phyloP scores from a whole-genome alignment of 345 rosid species.

The Populus alba region DNA sequence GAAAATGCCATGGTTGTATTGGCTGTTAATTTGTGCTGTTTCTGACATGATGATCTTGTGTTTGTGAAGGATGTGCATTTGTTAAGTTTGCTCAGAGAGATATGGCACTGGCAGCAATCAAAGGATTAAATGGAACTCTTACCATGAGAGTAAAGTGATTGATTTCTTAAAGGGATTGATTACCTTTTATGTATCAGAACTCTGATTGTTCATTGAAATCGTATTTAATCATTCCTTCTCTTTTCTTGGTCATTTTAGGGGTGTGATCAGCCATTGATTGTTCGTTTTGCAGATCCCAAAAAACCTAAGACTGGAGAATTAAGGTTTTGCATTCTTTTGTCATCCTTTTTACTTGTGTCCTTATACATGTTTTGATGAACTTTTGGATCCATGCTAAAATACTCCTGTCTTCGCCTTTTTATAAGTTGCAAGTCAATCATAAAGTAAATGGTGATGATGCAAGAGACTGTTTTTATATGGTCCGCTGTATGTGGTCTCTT shows the following conservation, averaged over 20 bases:
- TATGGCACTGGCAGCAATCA: conserved; percentile 84
- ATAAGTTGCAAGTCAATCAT: not conserved
- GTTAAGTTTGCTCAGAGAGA: conserved; percentile 65
- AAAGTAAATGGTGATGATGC: conserved; percentile 4
- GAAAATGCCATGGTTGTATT: not conserved
- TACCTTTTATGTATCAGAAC: not conserved
- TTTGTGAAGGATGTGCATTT: conserved; percentile 75
- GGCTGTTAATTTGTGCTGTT: not conserved
- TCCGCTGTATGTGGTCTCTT: not conserved
- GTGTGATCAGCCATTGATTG: conserved; percentile 73
- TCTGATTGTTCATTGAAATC: conserved; percentile 16
- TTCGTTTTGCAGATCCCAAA: conserved; percentile 80
- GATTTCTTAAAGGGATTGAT: conserved; percentile 2
- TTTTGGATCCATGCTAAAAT: not conserved
- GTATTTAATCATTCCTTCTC: conserved; percentile 6
- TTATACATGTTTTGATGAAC: conserved; percentile 2
- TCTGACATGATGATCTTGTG: conserved; percentile 21
- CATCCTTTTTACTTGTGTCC: conserved; percentile 5
- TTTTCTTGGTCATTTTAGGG: conserved; percentile 44
- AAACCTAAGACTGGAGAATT: conserved; percentile 61
- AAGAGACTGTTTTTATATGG: not conserved
- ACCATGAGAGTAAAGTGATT: conserved; percentile 61
- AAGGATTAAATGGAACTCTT: conserved; percentile 66
- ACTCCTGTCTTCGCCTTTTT: not conserved
- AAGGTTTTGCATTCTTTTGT: conserved; percentile 46